Evolutionary conservation across 768 basidiomycete species (phyloP), one percentile per base, ranked within the genome.

Genomic region (Phlebiopsis flavidoalba): DNA sequence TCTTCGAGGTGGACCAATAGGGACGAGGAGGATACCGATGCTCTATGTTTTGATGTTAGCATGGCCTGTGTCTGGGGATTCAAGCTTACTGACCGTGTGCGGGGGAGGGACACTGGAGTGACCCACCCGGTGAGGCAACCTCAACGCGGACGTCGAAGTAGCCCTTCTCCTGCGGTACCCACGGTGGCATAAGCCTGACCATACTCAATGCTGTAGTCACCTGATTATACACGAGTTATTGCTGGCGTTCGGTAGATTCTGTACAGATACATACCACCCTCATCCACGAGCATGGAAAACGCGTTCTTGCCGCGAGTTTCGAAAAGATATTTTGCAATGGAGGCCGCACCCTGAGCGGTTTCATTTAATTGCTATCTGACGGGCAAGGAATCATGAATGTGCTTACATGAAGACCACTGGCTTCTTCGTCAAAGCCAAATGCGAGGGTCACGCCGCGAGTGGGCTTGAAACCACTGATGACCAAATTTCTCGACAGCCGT

Each of bases 201-300:
- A 14, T 66, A 68, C 52, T 67, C 51, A 33, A 73, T 65, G 8
- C 43, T 47, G 53, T 66, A 75, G 35, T 67, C 69, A 58, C 69
- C 40, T 43, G 40, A 12, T 31, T 31, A 31, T 31, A 31, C 6
- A 3, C 75, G 75, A 31, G 26, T 31, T 31, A 31, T 31, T 31
- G 26, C n/a, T 31, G 26, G 26, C 6, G 26, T 6, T 31, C 26
- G 53, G 8, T 14, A 31, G 19, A 19, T 1, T 5, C 21, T 0
- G 17, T 8, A 21, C 21, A n/a, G 63, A 60, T 60, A 66, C 74
- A 82, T 12, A 43, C 40, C 80, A 7, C 83, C 83, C 73, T 87
- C 86, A 60, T 87, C 86, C 11, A 86, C 75, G n/a, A 85, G 67
- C 66, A 86, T 71, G 0, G 81, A 71, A 54, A 86, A 74, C 6